A percentile compares a stretch with the other conserved stretches of the same genome.
phyloP scores from a whole-genome alignment of 352 stramenopile genomes.

The Globisporangium iwayamae region DNA sequence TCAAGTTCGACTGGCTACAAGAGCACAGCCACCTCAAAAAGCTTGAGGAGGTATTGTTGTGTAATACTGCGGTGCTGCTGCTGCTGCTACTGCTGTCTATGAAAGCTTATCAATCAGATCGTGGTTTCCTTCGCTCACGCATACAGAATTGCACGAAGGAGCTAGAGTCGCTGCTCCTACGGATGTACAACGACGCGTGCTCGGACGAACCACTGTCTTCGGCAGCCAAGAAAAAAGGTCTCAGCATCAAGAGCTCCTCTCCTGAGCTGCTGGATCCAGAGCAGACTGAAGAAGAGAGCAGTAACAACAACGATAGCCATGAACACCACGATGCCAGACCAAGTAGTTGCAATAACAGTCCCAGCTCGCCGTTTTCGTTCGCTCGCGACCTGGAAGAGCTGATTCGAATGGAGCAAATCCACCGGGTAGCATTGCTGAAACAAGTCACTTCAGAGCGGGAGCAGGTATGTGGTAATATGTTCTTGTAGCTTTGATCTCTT shows the following conservation, averaged over 20 bases:
- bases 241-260: constrained; percentile 6
- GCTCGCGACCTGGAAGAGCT: constrained; percentile 47
- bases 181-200: constrained; percentile 62
- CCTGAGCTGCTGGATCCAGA: background rate
- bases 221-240: constrained; percentile 16
- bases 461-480: constrained; percentile 24
- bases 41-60: constrained; percentile 43
- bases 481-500: background rate
- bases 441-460: constrained; percentile 54
- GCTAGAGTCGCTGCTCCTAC: constrained; percentile 56
- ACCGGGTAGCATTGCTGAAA: constrained; percentile 49
- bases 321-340: constrained; percentile 6
- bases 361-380: constrained; percentile 13
- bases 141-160: constrained; percentile 52
- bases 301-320: constrained; percentile 10
- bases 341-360: background rate
- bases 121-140: background rate
- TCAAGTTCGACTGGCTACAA: constrained; percentile 77
- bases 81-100: background rate
- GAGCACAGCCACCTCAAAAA: constrained; percentile 60
- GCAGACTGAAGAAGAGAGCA: constrained; percentile 8
- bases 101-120: background rate
- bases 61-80: background rate
- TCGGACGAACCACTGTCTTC: constrained; percentile 14
- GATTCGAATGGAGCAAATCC: constrained; percentile 43